Base-by-base conservation (phyloP, 2,329 filamentous ascomycete genomes). In the Penicillium polonicum region DNA sequence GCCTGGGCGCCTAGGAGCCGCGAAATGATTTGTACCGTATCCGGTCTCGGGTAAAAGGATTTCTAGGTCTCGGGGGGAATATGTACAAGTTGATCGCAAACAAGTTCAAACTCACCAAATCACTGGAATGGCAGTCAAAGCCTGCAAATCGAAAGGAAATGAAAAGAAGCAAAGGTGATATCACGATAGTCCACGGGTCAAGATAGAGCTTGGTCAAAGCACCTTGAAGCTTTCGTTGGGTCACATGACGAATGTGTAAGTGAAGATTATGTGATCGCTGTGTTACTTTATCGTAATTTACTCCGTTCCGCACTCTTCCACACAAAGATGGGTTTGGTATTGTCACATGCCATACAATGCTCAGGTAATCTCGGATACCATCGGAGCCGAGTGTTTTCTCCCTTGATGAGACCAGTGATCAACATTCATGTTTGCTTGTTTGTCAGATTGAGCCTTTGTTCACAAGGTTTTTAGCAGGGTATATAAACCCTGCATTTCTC, bases 321-420 rank as follows among this genome's bases (percentile, higher is more conserved):
- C 23, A 38, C 7, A 6, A 15, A 19, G 7, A 12, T 12, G 2
- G 0, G 29, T 4, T 6, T 17, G 1, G 51, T 53, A 48, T 48
- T 53, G 42, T 46, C 17, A 53, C 39, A 12, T 4, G 12, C 2
- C 21, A 31, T 44, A 52, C 50, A 44, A 39, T 13, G 17, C 51
- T 57, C 31, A 38, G 33, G 10, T 29, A 38, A 41, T 57, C 46
- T 63, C 64, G 64, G 64, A 65, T 64, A 64, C 31, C 55, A 43
- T 60, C 62, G 64, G 59, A 60, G 36, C 51, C 52, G 61, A 53
- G 29, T 13, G 15, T 5, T 39, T 41, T 33, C 21, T 25, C 39
- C 49, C 39, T 52, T 45, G 39, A 52, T 52, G 50, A 52, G 50
- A 52, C 36, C 39, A 45, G 21, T 27, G 38, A 45, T 45, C 29